phyloP scores from a whole-genome alignment of 2,329 filamentous ascomycete species.

The Orbilia brochopaga region DNA sequence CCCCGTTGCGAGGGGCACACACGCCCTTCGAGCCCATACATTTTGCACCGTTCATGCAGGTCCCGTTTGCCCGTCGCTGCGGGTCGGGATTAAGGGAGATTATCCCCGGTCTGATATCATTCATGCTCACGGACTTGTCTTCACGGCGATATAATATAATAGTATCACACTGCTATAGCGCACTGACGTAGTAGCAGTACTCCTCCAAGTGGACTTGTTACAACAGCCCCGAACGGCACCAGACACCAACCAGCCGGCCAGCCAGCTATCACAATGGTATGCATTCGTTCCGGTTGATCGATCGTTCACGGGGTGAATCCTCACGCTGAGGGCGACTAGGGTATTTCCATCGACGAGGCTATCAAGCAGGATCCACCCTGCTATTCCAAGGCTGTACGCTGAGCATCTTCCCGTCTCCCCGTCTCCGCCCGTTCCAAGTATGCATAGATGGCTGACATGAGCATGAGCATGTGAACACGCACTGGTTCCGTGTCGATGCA shows the following conservation, averaged over 20 bases:
- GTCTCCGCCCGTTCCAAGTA: no score
- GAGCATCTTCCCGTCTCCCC: no score
- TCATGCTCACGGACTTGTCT: neutral
- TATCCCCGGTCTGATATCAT: no score
- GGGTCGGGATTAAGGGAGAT: conserved; percentile 16
- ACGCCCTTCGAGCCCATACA: conserved; percentile 19
- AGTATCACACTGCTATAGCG: neutral
- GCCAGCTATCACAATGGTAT: no score
- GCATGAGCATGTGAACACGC: neutral
- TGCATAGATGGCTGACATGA: neutral
- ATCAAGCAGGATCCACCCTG: conserved; percentile 44
- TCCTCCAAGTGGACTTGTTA: no score
- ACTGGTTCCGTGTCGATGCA: neutral
- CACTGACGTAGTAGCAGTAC: neutral
- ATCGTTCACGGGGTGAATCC: neutral
- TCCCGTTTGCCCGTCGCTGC: conserved; percentile 21
- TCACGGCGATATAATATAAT: neutral
- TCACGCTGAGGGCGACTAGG: conserved; percentile 3
- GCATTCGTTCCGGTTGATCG: no score
- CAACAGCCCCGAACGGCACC: no score
- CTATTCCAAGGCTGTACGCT: conserved; percentile 40
- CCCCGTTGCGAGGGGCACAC: conserved; percentile 22
- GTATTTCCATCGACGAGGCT: conserved; percentile 41
- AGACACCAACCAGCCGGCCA: no score
- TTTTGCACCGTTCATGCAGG: conserved; percentile 26